Evolutionary conservation across 192 early-diverging fungal species (phyloP), one percentile per base, ranked within the genome.

Genomic region (Anaeromyces robustus): DNA sequence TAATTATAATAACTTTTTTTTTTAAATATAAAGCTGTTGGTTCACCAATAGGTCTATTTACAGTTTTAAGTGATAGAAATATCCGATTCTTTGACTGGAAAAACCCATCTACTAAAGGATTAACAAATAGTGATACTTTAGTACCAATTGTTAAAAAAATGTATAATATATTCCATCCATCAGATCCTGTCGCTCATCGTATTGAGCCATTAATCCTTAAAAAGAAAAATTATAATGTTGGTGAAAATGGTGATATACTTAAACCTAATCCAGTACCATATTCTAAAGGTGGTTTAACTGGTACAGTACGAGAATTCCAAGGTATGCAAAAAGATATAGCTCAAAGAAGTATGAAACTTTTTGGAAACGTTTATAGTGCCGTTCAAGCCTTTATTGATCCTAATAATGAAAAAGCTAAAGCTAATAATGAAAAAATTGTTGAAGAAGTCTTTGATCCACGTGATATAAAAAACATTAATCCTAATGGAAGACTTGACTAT

Each of bases 91-190:
- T 88, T 80, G 82, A 87, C 29, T 85, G 82, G n/a, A 28, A 79
- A 30, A 29, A 84, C 83, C 22, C 81, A 81, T 26, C 29, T 37
- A n/a, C 17, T 77, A 30, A 31, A 31, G 68, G 16, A 18, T 78
- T 29, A 83, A 84, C 30, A 77, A 41, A 5, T 81, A 82, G 82
- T 29, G 84, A 86, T 29, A 7, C 84, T 78, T 59, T 89, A 29
- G 17, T 80, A 78, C 95, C 95, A 13, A 90, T 90, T 26, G 89
- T 90, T 30, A 88, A 89, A 41, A 91, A 92, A 29, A 29, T 95
- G 22, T 96, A 94, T 86, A 96, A 96, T 82, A 90, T 96, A 29
- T 96, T 93, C 82, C 92, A 93, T 84, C 92, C 92, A 2, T 93
- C 92, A 80, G 92, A 93, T 84, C 93, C 93, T 17, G 91, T 94